Conservation (phyloP, 352 stramenopile species). For the Aphanomyces cochlioides region DNA sequence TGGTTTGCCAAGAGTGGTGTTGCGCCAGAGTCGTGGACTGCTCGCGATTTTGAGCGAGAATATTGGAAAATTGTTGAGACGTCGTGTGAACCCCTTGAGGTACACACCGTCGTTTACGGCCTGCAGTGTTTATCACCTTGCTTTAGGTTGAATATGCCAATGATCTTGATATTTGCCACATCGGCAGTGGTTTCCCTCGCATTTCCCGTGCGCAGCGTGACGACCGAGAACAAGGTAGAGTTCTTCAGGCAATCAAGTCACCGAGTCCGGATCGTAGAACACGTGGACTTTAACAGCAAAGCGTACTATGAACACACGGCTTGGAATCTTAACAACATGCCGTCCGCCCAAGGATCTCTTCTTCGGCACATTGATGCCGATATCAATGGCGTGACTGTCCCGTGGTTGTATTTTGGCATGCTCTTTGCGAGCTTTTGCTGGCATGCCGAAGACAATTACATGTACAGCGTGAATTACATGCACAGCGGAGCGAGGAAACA, state of each 20-base stretch:
- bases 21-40: slow-evolving; percentile 43
- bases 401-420: slow-evolving; percentile 98
- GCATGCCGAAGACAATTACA: slow-evolving; percentile 99
- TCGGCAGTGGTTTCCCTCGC: slow-evolving; percentile 79
- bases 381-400: slow-evolving; percentile 97
- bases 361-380: slow-evolving; percentile 91
- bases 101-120: slow-evolving; percentile 34
- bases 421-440: slow-evolving; percentile 98
- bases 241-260: not conserved
- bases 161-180: slow-evolving; percentile 74
- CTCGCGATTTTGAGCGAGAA: slow-evolving; percentile 75
- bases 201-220: slow-evolving; percentile 5
- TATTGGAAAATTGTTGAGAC: slow-evolving; percentile 87
- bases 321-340: slow-evolving; percentile 99
- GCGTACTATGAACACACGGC: slow-evolving; percentile 76
- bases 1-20: slow-evolving; percentile 51
- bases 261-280: slow-evolving; percentile 16
- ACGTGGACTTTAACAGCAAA: slow-evolving; percentile 49
- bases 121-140: slow-evolving; percentile 28
- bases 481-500: slow-evolving; percentile 95
- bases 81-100: slow-evolving; percentile 5
- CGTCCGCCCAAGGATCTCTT: slow-evolving; percentile 87
- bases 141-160: slow-evolving; percentile 87
- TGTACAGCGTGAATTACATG: slow-evolving; percentile 99
- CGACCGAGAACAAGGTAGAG: not conserved